Conservation (phyloP, 1,139 yeast genomes). For the Pichia sp. region DNA sequence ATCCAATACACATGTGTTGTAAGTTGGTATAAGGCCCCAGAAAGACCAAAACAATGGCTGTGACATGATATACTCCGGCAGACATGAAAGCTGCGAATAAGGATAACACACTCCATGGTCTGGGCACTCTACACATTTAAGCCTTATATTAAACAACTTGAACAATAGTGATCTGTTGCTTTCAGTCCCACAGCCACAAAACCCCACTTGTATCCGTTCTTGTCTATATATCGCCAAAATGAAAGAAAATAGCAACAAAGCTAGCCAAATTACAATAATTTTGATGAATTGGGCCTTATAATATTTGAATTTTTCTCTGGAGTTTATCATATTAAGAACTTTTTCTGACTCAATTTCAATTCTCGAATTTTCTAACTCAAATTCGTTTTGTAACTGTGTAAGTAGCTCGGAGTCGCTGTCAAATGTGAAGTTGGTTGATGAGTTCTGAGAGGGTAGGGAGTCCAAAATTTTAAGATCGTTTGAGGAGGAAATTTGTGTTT, state of each 20-base stretch:
- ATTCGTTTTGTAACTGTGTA: slow-evolving; percentile 22
- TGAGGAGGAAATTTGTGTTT: background rate
- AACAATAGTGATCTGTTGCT: slow-evolving; percentile 3
- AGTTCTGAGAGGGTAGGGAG: background rate
- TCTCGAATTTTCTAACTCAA: slow-evolving; percentile 25
- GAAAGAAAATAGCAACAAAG: slow-evolving; percentile 24
- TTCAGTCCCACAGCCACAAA: slow-evolving; percentile 58
- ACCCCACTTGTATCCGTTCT: slow-evolving; percentile 58
- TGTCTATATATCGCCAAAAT: slow-evolving; percentile 42
- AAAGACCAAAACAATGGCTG: slow-evolving; percentile 53
- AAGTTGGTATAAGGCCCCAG: slow-evolving; percentile 54
- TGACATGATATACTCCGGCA: slow-evolving; percentile 58
- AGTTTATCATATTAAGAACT: slow-evolving; percentile 20
- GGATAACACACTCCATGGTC: slow-evolving; percentile 73
- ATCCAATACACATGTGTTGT: slow-evolving; percentile 69
- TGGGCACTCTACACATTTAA: slow-evolving; percentile 77
- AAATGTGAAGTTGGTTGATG: slow-evolving; percentile 5
- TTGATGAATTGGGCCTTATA: slow-evolving; percentile 15
- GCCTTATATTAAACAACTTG: slow-evolving; percentile 13
- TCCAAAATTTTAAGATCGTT: slow-evolving; percentile 4
- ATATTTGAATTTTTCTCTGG: slow-evolving; percentile 12
- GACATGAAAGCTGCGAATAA: slow-evolving; percentile 58
- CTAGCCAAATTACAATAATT: slow-evolving; percentile 17
- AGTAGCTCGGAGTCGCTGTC: slow-evolving; percentile 22
- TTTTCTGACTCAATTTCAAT: slow-evolving; percentile 28